Base-by-base conservation (phyloP, 768 basidiomycete genomes). In the Mycena polygramma region DNA sequence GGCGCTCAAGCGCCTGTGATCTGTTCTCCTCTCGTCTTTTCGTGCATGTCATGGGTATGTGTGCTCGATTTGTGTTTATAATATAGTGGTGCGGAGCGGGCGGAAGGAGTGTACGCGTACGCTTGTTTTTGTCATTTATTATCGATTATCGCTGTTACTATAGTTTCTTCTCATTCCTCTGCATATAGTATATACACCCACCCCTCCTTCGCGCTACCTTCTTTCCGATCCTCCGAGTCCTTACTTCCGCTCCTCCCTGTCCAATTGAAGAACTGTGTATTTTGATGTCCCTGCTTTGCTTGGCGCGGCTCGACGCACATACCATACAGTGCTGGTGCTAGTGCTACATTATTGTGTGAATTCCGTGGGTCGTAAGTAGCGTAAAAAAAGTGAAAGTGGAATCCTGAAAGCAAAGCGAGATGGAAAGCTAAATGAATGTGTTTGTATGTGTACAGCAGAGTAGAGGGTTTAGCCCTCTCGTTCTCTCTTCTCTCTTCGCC, bases 1-100 rank as follows among this genome's bases (percentile, higher is more conserved):
- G 85, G 94, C 94, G 6, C 81, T 95, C 74, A 95, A 93, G 81
- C 85, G 94, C 72, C 80, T 95, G 79, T 95, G 72, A 80, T 24
- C 54, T 30, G 7, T 1, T 20, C 20, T 24, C 19, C 52, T 37
- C 30, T 2, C 30, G 3, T 30, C 3, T 30, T 2, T 2, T 30
- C 30, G 30, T 30, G 30, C 36, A 0, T 49, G 14, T 22, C 14
- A 3, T 57, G n/a, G 20, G 30, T 43, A 37, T 57, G 15, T 51
- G 20, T 58, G 57, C 55, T 60, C 49, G 57, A 60, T 65, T 60
- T 61, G 41, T 35, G 30, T 65, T 58, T 37, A 45, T 69, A 30
- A 58, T 69, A 17, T 70, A 64, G 55, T 24, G 62, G 55, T 58
- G 13, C 46, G 60, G 62, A 63, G n/a, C n/a, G n/a, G 41, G 53